These are phyloP conservation scores for Cladosporium sp. DNA, from an alignment of 2,329 filamentous ascomycete species.

Conservation along the genomic window DNA sequence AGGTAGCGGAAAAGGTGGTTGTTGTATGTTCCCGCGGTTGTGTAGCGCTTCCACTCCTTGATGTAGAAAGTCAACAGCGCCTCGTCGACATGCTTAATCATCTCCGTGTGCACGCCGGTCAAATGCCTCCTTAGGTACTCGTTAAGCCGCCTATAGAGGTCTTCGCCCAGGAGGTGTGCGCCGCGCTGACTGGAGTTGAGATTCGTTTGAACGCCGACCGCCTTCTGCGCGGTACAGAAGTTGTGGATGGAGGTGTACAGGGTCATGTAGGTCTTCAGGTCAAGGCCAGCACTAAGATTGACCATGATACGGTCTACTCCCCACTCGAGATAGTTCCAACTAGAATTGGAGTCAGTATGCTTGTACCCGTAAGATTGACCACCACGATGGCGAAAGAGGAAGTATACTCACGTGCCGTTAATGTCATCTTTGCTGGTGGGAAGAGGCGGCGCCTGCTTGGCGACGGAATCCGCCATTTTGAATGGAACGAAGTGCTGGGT, in stretches of 20 bases:
- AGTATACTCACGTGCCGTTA: constrained; percentile 29
- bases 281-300: constrained; percentile 84
- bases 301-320: constrained; percentile 93
- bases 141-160: constrained; percentile 88
- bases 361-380: neutral
- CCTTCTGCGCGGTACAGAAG: constrained; percentile 98
- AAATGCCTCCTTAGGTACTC: constrained; percentile 79
- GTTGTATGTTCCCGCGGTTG: constrained; percentile 91
- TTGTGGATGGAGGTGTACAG: constrained; percentile 98
- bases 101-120: constrained; percentile 63
- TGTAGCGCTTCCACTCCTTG: constrained; percentile 93
- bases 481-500: neutral
- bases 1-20: constrained; percentile 95
- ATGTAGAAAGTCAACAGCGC: constrained; percentile 91
- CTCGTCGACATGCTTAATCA: constrained; percentile 80
- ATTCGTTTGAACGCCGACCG: constrained; percentile 55
- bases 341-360: constrained; percentile 42
- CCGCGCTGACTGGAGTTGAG: constrained; percentile 63
- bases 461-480: constrained; percentile 6
- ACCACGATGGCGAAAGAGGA: neutral
- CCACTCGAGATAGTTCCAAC: constrained; percentile 79
- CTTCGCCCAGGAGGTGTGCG: constrained; percentile 90
- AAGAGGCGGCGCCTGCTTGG: constrained; percentile 24
- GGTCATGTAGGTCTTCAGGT: constrained; percentile 96
- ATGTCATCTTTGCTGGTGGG: constrained; percentile 36